Evolutionary conservation across 352 stramenopile genomes (phyloP).

Genomic region (Phytopythium vexans): DNA sequence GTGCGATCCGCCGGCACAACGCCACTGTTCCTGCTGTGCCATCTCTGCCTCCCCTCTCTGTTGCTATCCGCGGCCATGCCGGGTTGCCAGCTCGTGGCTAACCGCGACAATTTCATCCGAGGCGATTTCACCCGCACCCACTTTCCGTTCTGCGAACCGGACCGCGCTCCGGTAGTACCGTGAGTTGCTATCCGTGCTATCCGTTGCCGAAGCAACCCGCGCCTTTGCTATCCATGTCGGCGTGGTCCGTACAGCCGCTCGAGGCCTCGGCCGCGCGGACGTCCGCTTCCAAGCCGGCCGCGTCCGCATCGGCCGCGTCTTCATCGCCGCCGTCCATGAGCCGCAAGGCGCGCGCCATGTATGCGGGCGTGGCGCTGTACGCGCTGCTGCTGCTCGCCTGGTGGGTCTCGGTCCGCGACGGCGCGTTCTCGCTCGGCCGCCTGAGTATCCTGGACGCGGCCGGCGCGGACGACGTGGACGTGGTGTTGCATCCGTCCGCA

Average conservation of each 20-base stretch:
- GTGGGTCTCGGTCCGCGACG: constrained; percentile 22
- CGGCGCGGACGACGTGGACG: background rate
- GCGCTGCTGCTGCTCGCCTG: constrained; percentile 17
- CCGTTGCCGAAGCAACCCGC: background rate
- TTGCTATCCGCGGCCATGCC: too few relatives aligned
- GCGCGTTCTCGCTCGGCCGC: constrained; percentile 6
- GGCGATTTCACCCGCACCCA: too few relatives aligned
- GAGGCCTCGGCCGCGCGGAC: background rate
- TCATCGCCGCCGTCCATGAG: background rate
- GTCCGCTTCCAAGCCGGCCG: background rate
- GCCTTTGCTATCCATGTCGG: background rate
- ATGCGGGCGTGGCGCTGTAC: constrained; percentile 17
- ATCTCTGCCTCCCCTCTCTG: too few relatives aligned
- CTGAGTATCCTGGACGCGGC: background rate
- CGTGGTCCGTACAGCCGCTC: background rate
- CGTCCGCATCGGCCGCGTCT: background rate
- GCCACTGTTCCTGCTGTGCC: too few relatives aligned
- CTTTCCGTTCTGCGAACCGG: too few relatives aligned
- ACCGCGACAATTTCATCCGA: too few relatives aligned
- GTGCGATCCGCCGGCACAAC: too few relatives aligned
- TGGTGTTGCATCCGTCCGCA: background rate
- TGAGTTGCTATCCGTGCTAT: too few relatives aligned
- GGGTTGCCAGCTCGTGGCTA: too few relatives aligned
- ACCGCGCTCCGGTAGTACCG: too few relatives aligned
- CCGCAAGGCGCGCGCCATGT: constrained; percentile 17